Evolutionary conservation across 1,139 yeast species (phyloP), one percentile per base, ranked within the genome.

Genomic region (Nakaseomyces sp.): DNA sequence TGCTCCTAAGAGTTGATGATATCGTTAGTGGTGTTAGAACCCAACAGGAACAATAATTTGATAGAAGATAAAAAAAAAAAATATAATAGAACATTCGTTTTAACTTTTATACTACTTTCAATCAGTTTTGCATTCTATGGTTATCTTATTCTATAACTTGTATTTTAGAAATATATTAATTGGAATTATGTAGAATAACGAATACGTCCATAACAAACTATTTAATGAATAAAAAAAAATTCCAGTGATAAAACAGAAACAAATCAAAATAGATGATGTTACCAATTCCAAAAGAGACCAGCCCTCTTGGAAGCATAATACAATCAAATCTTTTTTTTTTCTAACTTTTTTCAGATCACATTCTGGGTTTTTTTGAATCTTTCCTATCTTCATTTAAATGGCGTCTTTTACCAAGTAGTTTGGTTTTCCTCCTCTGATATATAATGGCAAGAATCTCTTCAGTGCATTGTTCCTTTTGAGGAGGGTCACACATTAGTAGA

Each of bases 11-110:
- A 61, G 98, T 91, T 41, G 99, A 91, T 64, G 98, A 91, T 64
- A 91, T 91, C 55, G 98, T 93, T 41, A 83, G 95, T 64, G 98
- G 97, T 55, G 95, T 88, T 37, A 81, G 96, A 60, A 76, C 67
- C 54, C 65, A 58, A 43, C 64, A 63, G 45, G 54, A 55, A 48
- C 44, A 35, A 41, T 39, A 39, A 39, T 19, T 22, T 26, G 36
- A 32, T 32, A 32, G 36, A 32, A 32, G 2, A 8, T 18, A 8
- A 17, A 18, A 32, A 32, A 12, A 5, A 17, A 18, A 12, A 32
- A 17, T 4, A 18, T 18, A 19, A 12, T 9, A 32, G 5, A 29
- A 15, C 18, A 29, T 29, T 29, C 17, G 2, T 15, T 7, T 29
- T 22, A 22, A n/a, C n/a, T n/a, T n/a, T n/a, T n/a, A 2, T 22